These are phyloP conservation scores for Gaertneriomyces sp. DNA, from an alignment of 192 early-diverging fungal species.

Conservation along the genomic window DNA sequence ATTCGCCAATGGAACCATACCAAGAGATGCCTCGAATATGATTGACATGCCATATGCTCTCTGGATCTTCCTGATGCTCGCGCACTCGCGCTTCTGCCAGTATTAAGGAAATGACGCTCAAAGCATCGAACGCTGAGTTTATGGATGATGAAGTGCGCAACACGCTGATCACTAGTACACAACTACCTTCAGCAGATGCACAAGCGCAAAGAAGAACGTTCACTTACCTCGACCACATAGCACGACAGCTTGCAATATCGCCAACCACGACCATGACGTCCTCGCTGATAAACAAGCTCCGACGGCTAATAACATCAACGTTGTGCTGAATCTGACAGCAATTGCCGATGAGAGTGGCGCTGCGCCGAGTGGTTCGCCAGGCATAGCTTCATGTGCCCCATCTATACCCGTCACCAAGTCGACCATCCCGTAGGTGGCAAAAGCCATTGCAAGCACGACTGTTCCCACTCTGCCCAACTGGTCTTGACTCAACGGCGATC, in stretches of 20 bases:
- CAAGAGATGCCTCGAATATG: too few relatives aligned
- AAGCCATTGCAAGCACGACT: background rate
- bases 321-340: background rate
- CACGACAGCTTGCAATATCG: slow-evolving; percentile 5
- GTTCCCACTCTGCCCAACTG: slow-evolving; percentile 5
- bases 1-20: too few relatives aligned
- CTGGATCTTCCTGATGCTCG: too few relatives aligned
- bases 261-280: slow-evolving; percentile 12
- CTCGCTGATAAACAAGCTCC: slow-evolving; percentile 9
- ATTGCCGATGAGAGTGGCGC: background rate
- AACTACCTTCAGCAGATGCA: too few relatives aligned
- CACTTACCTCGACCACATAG: slow-evolving; percentile 8
- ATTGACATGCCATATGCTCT: too few relatives aligned
- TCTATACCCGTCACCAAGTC: background rate
- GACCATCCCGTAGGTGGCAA: background rate
- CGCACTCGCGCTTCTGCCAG: too few relatives aligned
- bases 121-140: too few relatives aligned
- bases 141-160: too few relatives aligned
- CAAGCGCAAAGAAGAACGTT: background rate
- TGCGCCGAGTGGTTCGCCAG: background rate
- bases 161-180: too few relatives aligned
- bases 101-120: too few relatives aligned
- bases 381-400: background rate
- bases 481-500: slow-evolving; percentile 1
- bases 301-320: background rate